Base-by-base conservation (phyloP, 345 rosid genomes). In the Boechera stricta region DNA sequence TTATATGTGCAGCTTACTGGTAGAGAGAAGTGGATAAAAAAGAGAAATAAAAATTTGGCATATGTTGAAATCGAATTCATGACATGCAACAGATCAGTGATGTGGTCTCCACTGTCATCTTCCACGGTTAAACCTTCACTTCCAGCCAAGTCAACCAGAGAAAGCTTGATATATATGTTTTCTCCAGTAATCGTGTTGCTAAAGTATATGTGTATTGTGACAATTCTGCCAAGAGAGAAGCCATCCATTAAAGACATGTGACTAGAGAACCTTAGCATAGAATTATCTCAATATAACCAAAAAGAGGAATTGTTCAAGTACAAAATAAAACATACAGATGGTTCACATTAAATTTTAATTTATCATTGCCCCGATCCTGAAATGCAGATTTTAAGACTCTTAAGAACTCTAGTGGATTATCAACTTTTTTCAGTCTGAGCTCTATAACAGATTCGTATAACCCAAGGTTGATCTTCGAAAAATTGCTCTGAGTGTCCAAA, bases 1-100 rank as follows among this genome's bases (percentile, higher is more conserved):
- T 36, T 59, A 67, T 49, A 49, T 61, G 55, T 75, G 55, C 69
- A 62, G 75, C 24, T 69, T 13, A n/a, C 35, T n/a, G 39, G 38
- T 67, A 31, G 31, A n/a, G 59, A 61, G 32, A 16, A 69, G 74
- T 21, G 67, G 52, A 51, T 7, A 64, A 56, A 52, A 58, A 38
- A 71, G 44, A 71, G 41, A 42, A 16, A 57, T 45, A 64, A 28
- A 54, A 67, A 16, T 61, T 48, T 47, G 56, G 81, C 98, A 69
- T 92, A 95, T 98, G 92, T 92, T 75, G 99, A 95, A 77, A 90
- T 82, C 44, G 98, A 92, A 75, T 88, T 92, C 97, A 90, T 90
- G 72, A 89, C 97, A 84, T 95, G 99, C 36, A 90, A 92, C 76
- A 89, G 80, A 78, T 95, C 97, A 2, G 97, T 95, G 81, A 89